These are phyloP conservation scores for Aspergillus steynii DNA, from an alignment of 495 filamentous ascomycete species.

Conservation along the genomic window DNA sequence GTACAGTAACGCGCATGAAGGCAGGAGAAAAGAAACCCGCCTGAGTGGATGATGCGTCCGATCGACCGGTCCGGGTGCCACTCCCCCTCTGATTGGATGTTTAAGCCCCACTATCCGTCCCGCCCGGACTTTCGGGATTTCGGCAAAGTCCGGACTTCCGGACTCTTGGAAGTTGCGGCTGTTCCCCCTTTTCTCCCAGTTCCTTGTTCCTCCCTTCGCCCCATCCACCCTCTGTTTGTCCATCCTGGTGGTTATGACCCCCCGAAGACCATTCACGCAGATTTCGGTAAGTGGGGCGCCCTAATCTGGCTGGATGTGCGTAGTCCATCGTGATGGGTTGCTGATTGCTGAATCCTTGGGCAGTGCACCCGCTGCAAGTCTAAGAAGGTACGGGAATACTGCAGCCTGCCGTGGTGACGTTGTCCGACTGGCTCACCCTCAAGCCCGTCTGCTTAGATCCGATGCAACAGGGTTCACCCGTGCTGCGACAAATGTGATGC, in stretches of 20 bases:
- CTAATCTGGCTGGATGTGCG: background rate
- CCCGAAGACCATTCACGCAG: conserved; percentile 3
- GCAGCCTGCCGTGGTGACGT: background rate
- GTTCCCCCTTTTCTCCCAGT: background rate
- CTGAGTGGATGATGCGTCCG: no score
- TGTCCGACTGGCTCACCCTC: no score
- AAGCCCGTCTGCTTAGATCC: conserved; percentile 13
- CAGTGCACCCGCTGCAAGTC: conserved; percentile 24
- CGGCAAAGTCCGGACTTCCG: conserved; percentile 4
- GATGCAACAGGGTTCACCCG: conserved; percentile 22
- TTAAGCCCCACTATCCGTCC: background rate
- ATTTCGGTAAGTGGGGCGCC: conserved; percentile 8
- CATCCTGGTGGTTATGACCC: conserved; percentile 1
- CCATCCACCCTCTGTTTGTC: background rate
- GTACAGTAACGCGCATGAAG: no score
- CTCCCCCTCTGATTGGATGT: background rate
- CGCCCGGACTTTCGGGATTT: conserved; percentile 12
- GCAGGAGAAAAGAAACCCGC: no score
- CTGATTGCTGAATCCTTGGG: background rate
- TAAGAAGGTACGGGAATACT: conserved; percentile 17
- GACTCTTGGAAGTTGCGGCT: conserved; percentile 11
- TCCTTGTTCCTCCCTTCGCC: background rate
- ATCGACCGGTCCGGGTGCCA: no score
- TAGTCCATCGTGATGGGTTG: background rate
- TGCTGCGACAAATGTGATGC: conserved; percentile 24